A percentile compares a stretch with the other conserved stretches of the same genome.
These are phyloP conservation scores for Beauveria rudraprayagi DNA, from an alignment of 2,329 filamentous ascomycete genomes.

Conservation along the genomic window DNA sequence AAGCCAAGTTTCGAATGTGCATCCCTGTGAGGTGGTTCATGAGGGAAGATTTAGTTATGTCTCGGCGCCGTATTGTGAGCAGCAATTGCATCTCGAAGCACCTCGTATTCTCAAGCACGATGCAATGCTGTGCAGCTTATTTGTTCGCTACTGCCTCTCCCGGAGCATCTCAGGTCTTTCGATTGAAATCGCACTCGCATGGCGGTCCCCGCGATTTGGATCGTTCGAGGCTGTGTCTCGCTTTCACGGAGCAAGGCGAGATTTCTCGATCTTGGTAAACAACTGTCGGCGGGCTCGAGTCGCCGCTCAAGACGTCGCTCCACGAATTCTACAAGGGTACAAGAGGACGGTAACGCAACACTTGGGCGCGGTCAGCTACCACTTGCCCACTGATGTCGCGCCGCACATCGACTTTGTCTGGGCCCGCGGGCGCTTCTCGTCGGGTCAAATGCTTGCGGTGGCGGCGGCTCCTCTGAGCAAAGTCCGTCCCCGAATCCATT, in stretches of 20 bases:
- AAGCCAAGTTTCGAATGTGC: not conserved
- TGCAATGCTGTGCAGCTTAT: no score
- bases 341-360: conserved; percentile 26
- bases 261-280: conserved; percentile 24
- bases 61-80: not conserved
- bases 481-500: no score
- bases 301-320: conserved; percentile 28
- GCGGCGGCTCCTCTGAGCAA: not conserved
- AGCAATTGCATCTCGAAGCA: not conserved
- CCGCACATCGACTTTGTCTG: conserved; percentile 31
- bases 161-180: conserved; percentile 11
- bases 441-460: not conserved
- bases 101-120: no score
- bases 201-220: conserved; percentile 29
- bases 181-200: no score
- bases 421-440: conserved; percentile 29
- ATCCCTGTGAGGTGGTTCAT: not conserved
- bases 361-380: conserved; percentile 29
- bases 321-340: conserved; percentile 32
- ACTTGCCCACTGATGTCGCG: conserved; percentile 26
- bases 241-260: conserved; percentile 38
- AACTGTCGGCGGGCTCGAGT: conserved; percentile 28
- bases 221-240: conserved; percentile 38
- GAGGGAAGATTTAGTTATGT: not conserved
- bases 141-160: no score